Evolutionary conservation across 2,329 filamentous ascomycete species (phyloP).

Genomic region (Fusarium marasasianum): DNA sequence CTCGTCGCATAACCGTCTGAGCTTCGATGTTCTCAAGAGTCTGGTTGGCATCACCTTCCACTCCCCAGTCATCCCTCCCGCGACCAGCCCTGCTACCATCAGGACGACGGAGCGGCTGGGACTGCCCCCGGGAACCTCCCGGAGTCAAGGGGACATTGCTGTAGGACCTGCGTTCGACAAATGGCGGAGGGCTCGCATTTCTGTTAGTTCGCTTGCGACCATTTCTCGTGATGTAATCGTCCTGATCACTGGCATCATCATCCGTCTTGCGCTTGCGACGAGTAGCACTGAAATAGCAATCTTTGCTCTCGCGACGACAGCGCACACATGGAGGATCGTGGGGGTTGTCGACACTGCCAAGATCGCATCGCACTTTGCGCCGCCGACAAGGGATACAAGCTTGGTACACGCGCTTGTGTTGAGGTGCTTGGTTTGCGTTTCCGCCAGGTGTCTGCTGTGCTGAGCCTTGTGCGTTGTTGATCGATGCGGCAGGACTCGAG

Average conservation of each 20-base stretch:
- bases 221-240: conserved; percentile 77
- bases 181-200: conserved; percentile 56
- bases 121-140: conserved; percentile 72
- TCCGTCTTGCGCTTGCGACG: conserved; percentile 87
- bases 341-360: conserved; percentile 87
- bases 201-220: conserved; percentile 73
- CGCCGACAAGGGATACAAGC: conserved; percentile 71
- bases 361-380: conserved; percentile 69
- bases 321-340: conserved; percentile 93
- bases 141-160: conserved; percentile 67
- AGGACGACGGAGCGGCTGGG: conserved; percentile 73
- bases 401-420: conserved; percentile 71
- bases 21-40: conserved; percentile 73
- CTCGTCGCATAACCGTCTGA: conserved; percentile 70
- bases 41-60: conserved; percentile 65
- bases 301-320: conserved; percentile 93
- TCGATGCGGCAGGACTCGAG: conserved; percentile 39
- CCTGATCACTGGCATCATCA: conserved; percentile 61
- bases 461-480: conserved; percentile 33
- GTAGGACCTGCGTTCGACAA: conserved; percentile 57
- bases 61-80: conserved; percentile 49
- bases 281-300: conserved; percentile 96
- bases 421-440: conserved; percentile 37
- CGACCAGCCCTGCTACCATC: conserved; percentile 48
- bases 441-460: conserved; percentile 32